Percentiles rank a stretch among this genome's conserved stretches.
phyloP scores from a whole-genome alignment of 768 basidiomycete species.

The Rhizopogon roseolus region DNA sequence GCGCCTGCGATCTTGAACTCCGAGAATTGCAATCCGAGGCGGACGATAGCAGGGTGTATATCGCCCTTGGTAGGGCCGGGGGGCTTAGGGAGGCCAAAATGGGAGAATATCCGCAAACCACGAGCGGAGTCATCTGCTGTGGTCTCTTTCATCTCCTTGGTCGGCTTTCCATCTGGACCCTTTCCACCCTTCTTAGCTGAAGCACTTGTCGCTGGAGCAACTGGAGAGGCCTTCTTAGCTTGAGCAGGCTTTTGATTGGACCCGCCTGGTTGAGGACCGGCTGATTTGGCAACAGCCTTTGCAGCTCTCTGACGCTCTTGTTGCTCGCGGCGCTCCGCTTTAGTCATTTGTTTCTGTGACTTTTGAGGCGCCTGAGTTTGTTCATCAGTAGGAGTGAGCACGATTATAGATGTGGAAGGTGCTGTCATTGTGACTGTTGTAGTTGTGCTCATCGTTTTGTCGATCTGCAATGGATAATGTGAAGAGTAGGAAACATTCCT shows the following conservation, averaged over 20 bases:
- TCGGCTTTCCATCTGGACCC: constrained; percentile 11
- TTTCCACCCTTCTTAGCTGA: constrained; percentile 20
- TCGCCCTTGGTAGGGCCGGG: constrained; percentile 61
- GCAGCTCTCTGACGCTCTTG: constrained; percentile 79
- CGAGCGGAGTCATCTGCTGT: constrained; percentile 35
- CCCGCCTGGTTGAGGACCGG: constrained; percentile 13
- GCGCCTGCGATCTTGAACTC: constrained; percentile 92
- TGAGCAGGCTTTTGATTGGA: constrained; percentile 22
- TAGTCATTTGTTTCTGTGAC: constrained; percentile 72
- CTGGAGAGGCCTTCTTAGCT: constrained; percentile 18
- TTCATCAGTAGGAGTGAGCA: not conserved
- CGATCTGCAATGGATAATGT: not conserved
- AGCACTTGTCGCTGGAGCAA: constrained; percentile 12
- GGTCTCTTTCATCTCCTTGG: constrained; percentile 22
- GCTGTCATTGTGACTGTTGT: constrained; percentile 1
- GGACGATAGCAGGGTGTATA: constrained; percentile 85
- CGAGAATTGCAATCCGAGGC: constrained; percentile 85
- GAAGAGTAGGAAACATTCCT: not conserved
- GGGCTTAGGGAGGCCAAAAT: constrained; percentile 73
- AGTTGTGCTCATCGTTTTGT: constrained; percentile 1
- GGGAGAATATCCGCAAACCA: constrained; percentile 80
- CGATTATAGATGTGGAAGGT: not conserved
- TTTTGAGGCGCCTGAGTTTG: constrained; percentile 18
- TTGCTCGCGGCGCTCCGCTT: constrained; percentile 73
- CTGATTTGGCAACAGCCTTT: constrained; percentile 49